Evolutionary conservation across 1,284 basidiomycete genomes (phyloP).

Genomic region (Moesziomyces sp.): DNA sequence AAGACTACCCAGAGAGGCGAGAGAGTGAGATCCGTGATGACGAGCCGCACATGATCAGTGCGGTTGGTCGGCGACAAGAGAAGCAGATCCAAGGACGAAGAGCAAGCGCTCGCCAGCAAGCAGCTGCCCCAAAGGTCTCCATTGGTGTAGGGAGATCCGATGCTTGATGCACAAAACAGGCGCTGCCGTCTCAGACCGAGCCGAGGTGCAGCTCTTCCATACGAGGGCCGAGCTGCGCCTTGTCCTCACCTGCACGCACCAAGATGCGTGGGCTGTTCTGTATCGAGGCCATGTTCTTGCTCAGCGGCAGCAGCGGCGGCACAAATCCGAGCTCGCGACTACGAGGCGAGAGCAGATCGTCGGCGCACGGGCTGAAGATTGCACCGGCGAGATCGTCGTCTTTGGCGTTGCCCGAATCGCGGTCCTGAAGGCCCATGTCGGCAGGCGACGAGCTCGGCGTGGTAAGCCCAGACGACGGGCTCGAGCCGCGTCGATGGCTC

Average conservation of each 20-base stretch:
- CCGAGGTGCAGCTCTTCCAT: constrained; percentile 22
- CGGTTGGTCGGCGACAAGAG: background rate
- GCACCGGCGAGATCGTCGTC: constrained; percentile 17
- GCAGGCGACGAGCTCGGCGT: constrained; percentile 41
- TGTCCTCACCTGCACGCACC: constrained; percentile 3
- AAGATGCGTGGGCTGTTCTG: constrained; percentile 30
- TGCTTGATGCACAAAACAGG: too few species aligned
- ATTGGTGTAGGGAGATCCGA: background rate
- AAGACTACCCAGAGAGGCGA: background rate
- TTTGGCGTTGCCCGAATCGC: constrained; percentile 3
- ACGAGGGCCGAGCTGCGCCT: constrained; percentile 10
- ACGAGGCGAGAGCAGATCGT: constrained; percentile 20
- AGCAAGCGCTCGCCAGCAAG: background rate
- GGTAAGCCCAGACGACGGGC: constrained; percentile 24
- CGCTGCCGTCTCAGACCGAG: background rate
- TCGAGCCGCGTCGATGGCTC: constrained; percentile 15
- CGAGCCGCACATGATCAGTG: background rate
- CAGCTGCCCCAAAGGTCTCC: background rate
- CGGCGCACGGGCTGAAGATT: constrained; percentile 40
- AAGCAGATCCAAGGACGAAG: background rate
- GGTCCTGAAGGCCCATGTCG: constrained; percentile 10
- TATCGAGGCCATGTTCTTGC: constrained; percentile 8
- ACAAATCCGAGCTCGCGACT: constrained; percentile 7
- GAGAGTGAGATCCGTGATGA: background rate
- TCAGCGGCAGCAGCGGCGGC: constrained; percentile 17